Evolutionary conservation across 2,329 filamentous ascomycete species (phyloP), one percentile per base, ranked within the genome.

Genomic region (Uncinocarpus reesii): DNA sequence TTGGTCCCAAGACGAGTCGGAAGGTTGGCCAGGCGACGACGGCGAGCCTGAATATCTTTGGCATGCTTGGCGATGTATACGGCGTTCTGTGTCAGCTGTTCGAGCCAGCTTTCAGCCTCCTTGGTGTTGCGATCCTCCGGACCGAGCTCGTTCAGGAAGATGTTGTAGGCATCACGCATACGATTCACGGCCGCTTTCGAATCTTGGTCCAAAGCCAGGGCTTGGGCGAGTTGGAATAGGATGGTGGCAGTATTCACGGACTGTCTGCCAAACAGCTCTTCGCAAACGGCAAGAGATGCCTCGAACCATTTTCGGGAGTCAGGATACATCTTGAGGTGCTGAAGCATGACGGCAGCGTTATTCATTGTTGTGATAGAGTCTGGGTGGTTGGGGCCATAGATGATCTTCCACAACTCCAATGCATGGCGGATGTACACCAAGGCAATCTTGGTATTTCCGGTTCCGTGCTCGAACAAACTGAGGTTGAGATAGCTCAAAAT

Each of bases 321-420:
- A 59, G 90, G 83, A 71, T 94, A 98, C 52, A 85, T 82, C 74
- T 96, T 95, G 58, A 95, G 78, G 48, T 88, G 83, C 69, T 98
- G 92, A 50, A 98, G 80, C 92, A 98, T 98, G 52, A 98, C 92
- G 6, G 92, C 92, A 16, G 87, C 90, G 62, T 98, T 98, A 77
- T 96, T 98, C 69, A 96, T 84, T 13, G 92, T 96, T 7, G 93
- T 98, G 68, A 98, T 95, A 7, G 88, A 94, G 69, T 98, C 92
- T 2, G 92, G 92, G 68, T 98, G 92, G 59, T 87, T 84, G 24
- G 83, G 74, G 26, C 92, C 92, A 63, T 95, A 98, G 59, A 96
- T 90, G 59, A 96, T 79, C 73, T 95, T 95, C 90, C 90, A 96
- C 53, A 98, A 75, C 63, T 92, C 83, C 56, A 98, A 78, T 5